These are phyloP conservation scores for Penicillium rolfsii DNA, from an alignment of 2,329 filamentous ascomycete genomes.

Conservation along the genomic window DNA sequence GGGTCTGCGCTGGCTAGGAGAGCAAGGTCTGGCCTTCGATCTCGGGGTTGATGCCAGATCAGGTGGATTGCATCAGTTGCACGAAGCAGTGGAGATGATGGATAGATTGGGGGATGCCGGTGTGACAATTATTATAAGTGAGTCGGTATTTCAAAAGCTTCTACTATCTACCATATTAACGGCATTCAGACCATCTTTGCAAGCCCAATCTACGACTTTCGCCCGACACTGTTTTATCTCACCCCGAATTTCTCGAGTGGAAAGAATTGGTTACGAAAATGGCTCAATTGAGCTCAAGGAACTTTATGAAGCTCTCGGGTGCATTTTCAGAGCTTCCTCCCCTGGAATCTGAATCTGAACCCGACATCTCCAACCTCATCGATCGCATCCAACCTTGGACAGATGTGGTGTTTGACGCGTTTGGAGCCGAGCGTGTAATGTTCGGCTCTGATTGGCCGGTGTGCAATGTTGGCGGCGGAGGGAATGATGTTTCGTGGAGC, in stretches of 20 bases:
- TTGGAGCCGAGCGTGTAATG: constrained; percentile 75
- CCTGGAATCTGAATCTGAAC: constrained; percentile 31
- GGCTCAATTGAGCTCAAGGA: constrained; percentile 60
- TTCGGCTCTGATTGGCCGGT: constrained; percentile 95
- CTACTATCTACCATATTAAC: not conserved
- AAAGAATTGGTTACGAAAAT: constrained; percentile 69
- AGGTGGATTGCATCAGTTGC: constrained; percentile 73
- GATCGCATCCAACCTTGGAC: constrained; percentile 70
- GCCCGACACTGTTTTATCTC: constrained; percentile 40
- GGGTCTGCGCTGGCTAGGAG: constrained; percentile 66
- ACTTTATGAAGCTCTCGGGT: constrained; percentile 93
- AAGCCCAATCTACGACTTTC: constrained; percentile 75
- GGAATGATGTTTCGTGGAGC: constrained; percentile 66
- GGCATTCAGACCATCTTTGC: constrained; percentile 75
- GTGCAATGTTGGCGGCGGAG: constrained; percentile 69
- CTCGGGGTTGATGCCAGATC: constrained; percentile 79
- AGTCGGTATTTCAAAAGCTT: constrained; percentile 15
- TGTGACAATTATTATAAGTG: constrained; percentile 70
- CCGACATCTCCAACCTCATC: constrained; percentile 47
- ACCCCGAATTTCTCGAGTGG: constrained; percentile 70
- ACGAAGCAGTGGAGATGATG: constrained; percentile 72
- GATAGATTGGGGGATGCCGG: constrained; percentile 59
- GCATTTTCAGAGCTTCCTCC: constrained; percentile 76
- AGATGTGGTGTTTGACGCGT: constrained; percentile 70
- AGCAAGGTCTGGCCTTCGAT: constrained; percentile 72